A percentile compares a stretch with the other conserved stretches of the same genome.
phyloP scores from a whole-genome alignment of 805 yeast species.

The Yamadazyma scolyti region DNA sequence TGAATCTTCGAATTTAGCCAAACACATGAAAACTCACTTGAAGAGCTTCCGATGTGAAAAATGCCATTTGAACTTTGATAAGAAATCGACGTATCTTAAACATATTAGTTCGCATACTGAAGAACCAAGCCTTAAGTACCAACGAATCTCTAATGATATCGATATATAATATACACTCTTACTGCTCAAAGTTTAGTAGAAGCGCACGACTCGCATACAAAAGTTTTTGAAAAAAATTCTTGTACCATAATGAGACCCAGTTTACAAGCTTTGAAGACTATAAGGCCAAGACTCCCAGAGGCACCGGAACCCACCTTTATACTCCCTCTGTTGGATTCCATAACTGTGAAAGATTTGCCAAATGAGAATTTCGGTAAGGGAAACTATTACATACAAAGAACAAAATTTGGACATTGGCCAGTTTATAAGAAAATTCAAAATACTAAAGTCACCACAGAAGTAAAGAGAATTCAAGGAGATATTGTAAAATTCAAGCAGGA shows the following conservation, averaged over 20 bases:
- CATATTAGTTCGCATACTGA: slow-evolving; percentile 7
- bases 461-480: slow-evolving; percentile 70
- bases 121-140: too few relatives aligned
- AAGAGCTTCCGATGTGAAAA: slow-evolving; percentile 4
- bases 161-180: too few relatives aligned
- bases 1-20: slow-evolving; percentile 83
- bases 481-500: slow-evolving; percentile 63
- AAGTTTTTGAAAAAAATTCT: slow-evolving; percentile 2
- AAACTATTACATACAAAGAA: slow-evolving; percentile 44
- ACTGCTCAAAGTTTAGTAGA: too few relatives aligned
- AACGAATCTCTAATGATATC: too few relatives aligned
- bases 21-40: slow-evolving; percentile 79
- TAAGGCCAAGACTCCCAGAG: slow-evolving; percentile 16
- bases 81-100: slow-evolving; percentile 2
- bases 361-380: slow-evolving; percentile 33
- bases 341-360: slow-evolving; percentile 21
- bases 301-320: slow-evolving; percentile 15
- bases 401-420: slow-evolving; percentile 71
- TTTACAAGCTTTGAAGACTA: slow-evolving; percentile 16
- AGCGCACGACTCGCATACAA: too few relatives aligned
- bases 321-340: slow-evolving; percentile 26
- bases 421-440: slow-evolving; percentile 69
- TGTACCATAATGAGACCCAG: slow-evolving; percentile 22
- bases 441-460: slow-evolving; percentile 66
- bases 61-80: slow-evolving; percentile 5